Base-by-base conservation (phyloP, 495 filamentous ascomycete genomes). In the Talaromyces ruber region DNA sequence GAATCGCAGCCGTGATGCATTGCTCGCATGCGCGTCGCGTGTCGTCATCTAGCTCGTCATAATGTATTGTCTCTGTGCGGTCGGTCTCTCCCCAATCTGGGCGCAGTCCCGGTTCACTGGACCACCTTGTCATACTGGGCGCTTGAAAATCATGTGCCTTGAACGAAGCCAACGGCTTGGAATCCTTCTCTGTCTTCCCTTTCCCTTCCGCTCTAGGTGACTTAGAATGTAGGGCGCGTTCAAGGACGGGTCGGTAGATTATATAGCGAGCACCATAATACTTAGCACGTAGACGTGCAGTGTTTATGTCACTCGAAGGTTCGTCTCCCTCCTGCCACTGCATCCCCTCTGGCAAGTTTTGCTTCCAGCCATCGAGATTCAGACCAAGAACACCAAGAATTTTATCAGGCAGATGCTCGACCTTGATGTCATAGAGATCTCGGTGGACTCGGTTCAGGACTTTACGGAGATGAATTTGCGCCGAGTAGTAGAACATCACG, bases 211-310 rank as follows among this genome's bases (percentile, higher is more conserved):
- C 11, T 22, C 4, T 60, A 75, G 64, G 67, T 18, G 18, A 53
- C 54, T 76, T 5, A 16, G 51, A 64, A 81, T 89, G 73, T 70
- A 93, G 72, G 61, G 82, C 78, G 67, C 86, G 71, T 61, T 85
- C 83, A 14, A 98, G 73, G 63, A 94, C 89, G 2, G 89, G 90
- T 37, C 94, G 82, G 69, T 93, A 88, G 16, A 94, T 92, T 68
- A 98, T 92, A 54, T 96, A 92, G 47, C 85, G 82, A 0, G 92
- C 93, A 24, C 94, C 94, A 74, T 91, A 97, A 72, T 93, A 97
- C 68, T 98, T 98, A 6, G 91, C 94, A 28, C 94, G 85, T 56
- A 97, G 80, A 4, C 94, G 86, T 18, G 94, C 93, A 6, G 81
- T 80, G 24, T 97, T 87, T 60, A 98, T 94, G 29, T 96, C 87